These are phyloP conservation scores for Gossypium mustelinum DNA, from an alignment of 345 rosid genomes.

Conservation along the genomic window DNA sequence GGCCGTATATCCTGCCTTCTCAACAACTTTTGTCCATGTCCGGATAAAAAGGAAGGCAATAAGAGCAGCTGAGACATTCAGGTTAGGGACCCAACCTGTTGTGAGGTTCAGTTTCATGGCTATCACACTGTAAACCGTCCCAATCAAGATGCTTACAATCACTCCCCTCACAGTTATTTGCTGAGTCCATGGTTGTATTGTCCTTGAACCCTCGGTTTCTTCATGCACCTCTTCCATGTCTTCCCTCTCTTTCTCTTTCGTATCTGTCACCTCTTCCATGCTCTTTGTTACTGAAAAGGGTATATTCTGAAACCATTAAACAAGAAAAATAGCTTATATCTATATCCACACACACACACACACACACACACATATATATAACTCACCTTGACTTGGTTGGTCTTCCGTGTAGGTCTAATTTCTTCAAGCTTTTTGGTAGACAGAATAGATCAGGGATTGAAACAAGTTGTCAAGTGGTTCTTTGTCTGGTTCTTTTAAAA, in stretches of 20 bases:
- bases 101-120: slow-evolving; percentile 10
- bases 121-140: slow-evolving; percentile 2
- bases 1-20: slow-evolving; percentile 53
- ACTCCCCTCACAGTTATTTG: not conserved
- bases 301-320: not conserved
- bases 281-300: slow-evolving; percentile 12
- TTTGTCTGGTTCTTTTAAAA: slow-evolving; percentile 9
- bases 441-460: not conserved
- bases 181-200: slow-evolving; percentile 58
- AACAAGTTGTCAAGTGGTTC: slow-evolving; percentile 17
- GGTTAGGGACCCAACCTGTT: not conserved
- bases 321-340: not conserved
- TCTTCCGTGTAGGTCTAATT: not conserved
- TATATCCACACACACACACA: not conserved
- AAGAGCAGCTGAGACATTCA: slow-evolving; percentile 4
- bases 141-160: not conserved
- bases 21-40: slow-evolving; percentile 75
- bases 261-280: slow-evolving; percentile 30
- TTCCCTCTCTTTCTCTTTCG: slow-evolving; percentile 31
- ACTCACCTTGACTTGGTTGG: not conserved
- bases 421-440: not conserved
- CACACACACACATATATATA: not conserved
- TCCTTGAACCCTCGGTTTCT: slow-evolving; percentile 10
- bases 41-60: slow-evolving; percentile 32
- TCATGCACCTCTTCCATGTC: slow-evolving; percentile 15